Evolutionary conservation across 2,329 filamentous ascomycete species (phyloP), one percentile per base, ranked within the genome.

Genomic region (Talaromyces rugulosus): DNA sequence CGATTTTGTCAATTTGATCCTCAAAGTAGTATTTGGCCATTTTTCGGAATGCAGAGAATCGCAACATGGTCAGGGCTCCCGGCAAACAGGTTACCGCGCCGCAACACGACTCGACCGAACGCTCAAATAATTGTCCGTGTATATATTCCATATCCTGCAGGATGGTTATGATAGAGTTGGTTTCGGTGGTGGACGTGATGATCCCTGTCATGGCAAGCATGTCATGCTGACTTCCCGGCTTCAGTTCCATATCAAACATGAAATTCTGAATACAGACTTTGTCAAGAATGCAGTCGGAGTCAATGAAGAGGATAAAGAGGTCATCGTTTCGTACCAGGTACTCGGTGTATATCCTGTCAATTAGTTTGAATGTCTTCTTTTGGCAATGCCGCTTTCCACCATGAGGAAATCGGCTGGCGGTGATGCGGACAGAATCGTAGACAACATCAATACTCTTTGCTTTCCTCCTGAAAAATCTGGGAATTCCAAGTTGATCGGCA

Each of bases 21-120:
- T 93, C 92, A 75, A 99, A 99, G 78, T 99, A 98, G 78, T 96
- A 96, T 73, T 96, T 96, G 71, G 94, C 92, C 92, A 99, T 97
- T 71, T 90, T 89, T 62, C 93, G 86, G 78, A 99, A 98, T 5
- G 95, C 95, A 2, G 94, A 97, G 78, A 97, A 96, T 59, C 95
- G 91, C 59, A 99, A 81, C 80, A 97, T 96, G 0, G 94, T 98
- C 67, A 98, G 79, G n/a, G 94, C 94, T 31, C 95, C 94, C 0
- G 95, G 95, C 55, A 99, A 82, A 75, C 94, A 99, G 36, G 94
- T 98, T 55, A 99, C 94, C 5, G 94, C 87, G 58, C 94, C 94
- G 73, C 94, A 97, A 7, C 90, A 91, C 5, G 94, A 97, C 73
- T 99, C 94, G 34, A 98, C 93, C 0, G 93, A 96, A 61, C 94